Conservation (phyloP, 257 asterid genomes). For the Dorcoceras hygrometricum region DNA sequence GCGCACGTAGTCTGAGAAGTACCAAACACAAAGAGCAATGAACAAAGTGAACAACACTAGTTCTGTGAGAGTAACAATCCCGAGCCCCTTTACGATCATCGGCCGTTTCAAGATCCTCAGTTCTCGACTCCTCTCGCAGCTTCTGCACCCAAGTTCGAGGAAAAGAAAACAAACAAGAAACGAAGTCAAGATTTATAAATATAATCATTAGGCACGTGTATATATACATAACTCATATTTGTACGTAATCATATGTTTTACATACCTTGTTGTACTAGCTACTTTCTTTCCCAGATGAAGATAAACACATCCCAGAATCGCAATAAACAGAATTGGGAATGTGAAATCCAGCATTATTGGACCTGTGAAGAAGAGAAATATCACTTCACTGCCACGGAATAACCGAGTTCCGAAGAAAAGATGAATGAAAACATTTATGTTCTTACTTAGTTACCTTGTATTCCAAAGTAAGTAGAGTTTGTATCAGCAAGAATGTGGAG, state of each 20-base stretch:
- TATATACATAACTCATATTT: not conserved
- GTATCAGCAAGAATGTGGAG: slow-evolving; percentile 65
- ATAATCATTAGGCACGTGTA: not conserved
- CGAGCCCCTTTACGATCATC: slow-evolving; percentile 65
- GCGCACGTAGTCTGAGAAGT: slow-evolving; percentile 64
- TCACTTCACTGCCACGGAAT: not conserved
- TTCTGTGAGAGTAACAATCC: slow-evolving; percentile 74
- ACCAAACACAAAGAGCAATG: slow-evolving; percentile 72
- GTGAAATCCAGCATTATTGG: slow-evolving; percentile 90
- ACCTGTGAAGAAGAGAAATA: slow-evolving; percentile 35
- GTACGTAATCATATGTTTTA: not conserved
- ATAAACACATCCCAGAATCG: slow-evolving; percentile 83
- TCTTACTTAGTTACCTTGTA: slow-evolving; percentile 53
- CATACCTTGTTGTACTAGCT: slow-evolving; percentile 34
- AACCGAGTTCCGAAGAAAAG: not conserved
- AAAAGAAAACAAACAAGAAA: no score
- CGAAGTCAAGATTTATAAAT: not conserved
- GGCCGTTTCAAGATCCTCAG: slow-evolving; percentile 55
- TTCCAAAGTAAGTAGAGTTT: slow-evolving; percentile 78
- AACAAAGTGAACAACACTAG: slow-evolving; percentile 59
- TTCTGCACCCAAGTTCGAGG: not conserved
- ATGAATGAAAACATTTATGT: not conserved
- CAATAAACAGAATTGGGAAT: slow-evolving; percentile 85
- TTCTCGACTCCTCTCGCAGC: slow-evolving; percentile 24
- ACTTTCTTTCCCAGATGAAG: slow-evolving; percentile 60